Conservation (phyloP, 768 basidiomycete species). For the Floccularia luteovirens region DNA sequence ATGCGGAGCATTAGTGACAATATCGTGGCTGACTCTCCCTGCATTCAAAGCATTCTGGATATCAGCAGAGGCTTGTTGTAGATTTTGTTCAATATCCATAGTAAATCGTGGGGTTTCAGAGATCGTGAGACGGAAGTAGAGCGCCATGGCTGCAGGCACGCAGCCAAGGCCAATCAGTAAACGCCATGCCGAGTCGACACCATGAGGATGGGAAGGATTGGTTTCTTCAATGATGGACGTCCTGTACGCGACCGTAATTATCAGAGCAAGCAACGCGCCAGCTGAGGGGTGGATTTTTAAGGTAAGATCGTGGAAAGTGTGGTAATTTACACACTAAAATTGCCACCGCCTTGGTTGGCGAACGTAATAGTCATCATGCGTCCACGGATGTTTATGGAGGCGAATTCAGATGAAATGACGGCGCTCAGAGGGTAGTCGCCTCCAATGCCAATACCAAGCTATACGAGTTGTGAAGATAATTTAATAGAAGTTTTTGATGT, state of each 20-base stretch:
- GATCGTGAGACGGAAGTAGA: constrained; percentile 91
- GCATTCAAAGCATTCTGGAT: constrained; percentile 59
- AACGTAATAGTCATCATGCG: constrained; percentile 88
- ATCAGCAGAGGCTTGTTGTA: constrained; percentile 66
- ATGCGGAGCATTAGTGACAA: constrained; percentile 47
- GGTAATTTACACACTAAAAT: constrained; percentile 44
- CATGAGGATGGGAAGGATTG: constrained; percentile 25
- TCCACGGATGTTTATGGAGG: constrained; percentile 68
- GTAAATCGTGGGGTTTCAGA: constrained; percentile 88
- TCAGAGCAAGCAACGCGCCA: constrained; percentile 58
- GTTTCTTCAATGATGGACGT: constrained; percentile 33
- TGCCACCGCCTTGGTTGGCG: constrained; percentile 82
- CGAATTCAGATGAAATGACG: constrained; percentile 86
- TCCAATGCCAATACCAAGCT: constrained; percentile 80
- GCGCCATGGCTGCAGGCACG: constrained; percentile 70
- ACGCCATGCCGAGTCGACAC: constrained; percentile 79
- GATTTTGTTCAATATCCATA: constrained; percentile 86
- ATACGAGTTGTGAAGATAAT: no score
- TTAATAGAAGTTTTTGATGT: no score
- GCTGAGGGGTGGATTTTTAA: constrained; percentile 21
- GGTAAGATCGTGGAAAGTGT: background rate
- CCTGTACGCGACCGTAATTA: constrained; percentile 67
- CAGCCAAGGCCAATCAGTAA: constrained; percentile 84
- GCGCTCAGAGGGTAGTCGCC: constrained; percentile 85
- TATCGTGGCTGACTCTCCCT: constrained; percentile 47